Evolutionary conservation across 1,284 basidiomycete genomes (phyloP).

Genomic region (Tetrapyrgos nigripes): DNA sequence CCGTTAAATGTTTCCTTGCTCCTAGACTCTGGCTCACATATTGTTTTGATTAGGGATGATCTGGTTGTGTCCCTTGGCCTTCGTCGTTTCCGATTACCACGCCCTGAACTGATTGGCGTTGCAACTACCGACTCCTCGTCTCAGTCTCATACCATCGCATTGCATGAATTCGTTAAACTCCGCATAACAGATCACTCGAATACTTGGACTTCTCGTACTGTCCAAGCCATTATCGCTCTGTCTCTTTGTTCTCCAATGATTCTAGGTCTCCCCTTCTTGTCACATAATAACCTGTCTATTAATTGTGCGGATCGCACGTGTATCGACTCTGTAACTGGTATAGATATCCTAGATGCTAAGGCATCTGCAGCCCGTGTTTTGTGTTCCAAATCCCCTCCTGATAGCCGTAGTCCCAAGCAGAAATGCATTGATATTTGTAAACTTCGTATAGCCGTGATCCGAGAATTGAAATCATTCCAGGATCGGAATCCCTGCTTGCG

Average conservation of each 20-base stretch:
- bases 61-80: too few species aligned
- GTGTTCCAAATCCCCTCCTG: not conserved
- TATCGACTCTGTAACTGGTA: constrained; percentile 12
- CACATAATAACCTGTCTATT: constrained; percentile 17
- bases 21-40: too few species aligned
- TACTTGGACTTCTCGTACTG: not conserved
- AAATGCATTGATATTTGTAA: not conserved
- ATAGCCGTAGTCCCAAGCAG: too few species aligned
- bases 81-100: too few species aligned
- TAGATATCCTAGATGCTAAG: constrained; percentile 13
- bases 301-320: constrained; percentile 13
- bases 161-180: too few species aligned
- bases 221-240: constrained; percentile 17
- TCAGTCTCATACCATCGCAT: too few species aligned
- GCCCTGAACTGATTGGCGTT: too few species aligned
- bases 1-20: too few species aligned
- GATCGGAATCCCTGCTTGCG: not conserved
- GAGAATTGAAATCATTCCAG: not conserved
- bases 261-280: constrained; percentile 21
- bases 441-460: not conserved
- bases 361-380: not conserved
- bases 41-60: too few species aligned
- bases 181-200: too few species aligned
- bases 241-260: constrained; percentile 22
- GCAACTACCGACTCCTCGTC: too few species aligned